phyloP scores from a whole-genome alignment of 2,329 filamentous ascomycete genomes.

The Diaporthe sp. region DNA sequence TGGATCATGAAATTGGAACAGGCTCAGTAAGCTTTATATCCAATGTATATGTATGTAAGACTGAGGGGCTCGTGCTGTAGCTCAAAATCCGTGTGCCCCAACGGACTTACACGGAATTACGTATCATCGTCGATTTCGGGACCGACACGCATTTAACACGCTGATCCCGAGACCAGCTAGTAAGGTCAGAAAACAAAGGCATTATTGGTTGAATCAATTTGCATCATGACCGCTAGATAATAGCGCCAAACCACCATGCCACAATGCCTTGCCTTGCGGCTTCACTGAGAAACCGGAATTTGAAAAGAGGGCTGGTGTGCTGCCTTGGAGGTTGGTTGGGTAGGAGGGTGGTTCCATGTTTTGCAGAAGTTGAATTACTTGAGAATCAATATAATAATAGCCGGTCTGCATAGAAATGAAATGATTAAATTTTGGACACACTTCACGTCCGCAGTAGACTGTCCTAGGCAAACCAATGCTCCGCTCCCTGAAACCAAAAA shows the following conservation, averaged over 20 bases:
- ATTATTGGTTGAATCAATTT: neutral
- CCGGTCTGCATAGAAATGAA: too few species aligned
- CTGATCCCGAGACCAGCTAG: neutral
- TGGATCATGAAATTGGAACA: neutral
- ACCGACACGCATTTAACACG: slow-evolving; percentile 18
- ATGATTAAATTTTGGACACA: too few species aligned
- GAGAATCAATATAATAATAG: too few species aligned
- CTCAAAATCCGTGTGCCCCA: too few species aligned
- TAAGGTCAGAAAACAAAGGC: neutral
- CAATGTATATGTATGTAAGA: neutral
- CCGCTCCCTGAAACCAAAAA: too few species aligned
- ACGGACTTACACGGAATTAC: slow-evolving; percentile 23
- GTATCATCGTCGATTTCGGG: neutral
- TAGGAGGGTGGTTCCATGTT: too few species aligned
- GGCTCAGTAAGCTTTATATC: neutral
- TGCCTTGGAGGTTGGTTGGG: too few species aligned
- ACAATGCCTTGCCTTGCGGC: neutral
- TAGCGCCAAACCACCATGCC: neutral
- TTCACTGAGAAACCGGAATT: too few species aligned
- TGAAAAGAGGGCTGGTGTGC: too few species aligned
- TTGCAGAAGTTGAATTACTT: too few species aligned
- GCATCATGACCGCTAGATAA: neutral
- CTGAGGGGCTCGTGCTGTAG: neutral
- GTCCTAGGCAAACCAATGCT: too few species aligned
- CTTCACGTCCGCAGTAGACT: too few species aligned